Percentiles rank a stretch among this genome's conserved stretches.
Conservation (phyloP, 345 rosid species). For the Atalantia buxifolia region DNA sequence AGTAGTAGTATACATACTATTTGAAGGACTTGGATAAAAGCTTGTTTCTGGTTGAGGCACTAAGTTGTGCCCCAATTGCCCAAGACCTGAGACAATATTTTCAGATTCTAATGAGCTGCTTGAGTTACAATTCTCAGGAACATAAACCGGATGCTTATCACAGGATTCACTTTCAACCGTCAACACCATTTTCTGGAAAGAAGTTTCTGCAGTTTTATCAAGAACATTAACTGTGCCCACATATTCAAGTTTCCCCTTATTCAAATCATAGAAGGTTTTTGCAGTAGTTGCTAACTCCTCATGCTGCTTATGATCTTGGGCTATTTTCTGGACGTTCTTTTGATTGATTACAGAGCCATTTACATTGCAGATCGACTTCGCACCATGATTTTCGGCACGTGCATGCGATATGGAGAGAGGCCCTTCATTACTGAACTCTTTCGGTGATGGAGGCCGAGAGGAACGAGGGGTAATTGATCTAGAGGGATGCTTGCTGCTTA, state of each 20-base stretch:
- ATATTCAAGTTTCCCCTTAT: conserved; percentile 28
- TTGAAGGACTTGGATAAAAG: conserved; percentile 59
- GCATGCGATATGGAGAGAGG: conserved; percentile 18
- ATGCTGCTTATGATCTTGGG: conserved; percentile 7
- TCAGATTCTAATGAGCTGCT: conserved; percentile 40
- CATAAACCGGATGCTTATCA: conserved; percentile 31
- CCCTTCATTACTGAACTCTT: conserved; percentile 34
- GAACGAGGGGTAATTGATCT: conserved; percentile 22
- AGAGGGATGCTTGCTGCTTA: conserved; percentile 27
- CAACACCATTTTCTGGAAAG: conserved; percentile 21
- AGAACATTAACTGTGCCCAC: conserved; percentile 15
- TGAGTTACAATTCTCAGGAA: conserved; percentile 31
- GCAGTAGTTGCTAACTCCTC: conserved; percentile 36
- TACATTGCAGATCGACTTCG: conserved; percentile 20
- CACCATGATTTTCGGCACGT: conserved; percentile 13
- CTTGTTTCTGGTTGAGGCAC: conserved; percentile 35
- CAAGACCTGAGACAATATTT: conserved; percentile 27
- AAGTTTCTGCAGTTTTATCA: conserved; percentile 13
- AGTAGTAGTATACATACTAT: conserved; percentile 55
- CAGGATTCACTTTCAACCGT: conserved; percentile 33
- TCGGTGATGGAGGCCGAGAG: conserved; percentile 42
- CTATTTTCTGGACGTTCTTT: conserved; percentile 25
- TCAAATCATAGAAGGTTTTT: conserved; percentile 23
- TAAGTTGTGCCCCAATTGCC: conserved; percentile 27
- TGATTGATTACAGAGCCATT: conserved; percentile 28